Percentiles rank a stretch among this genome's conserved stretches.
These are phyloP conservation scores for Nakaseomyces nivariensis DNA, from an alignment of 1,139 yeast genomes.

Conservation along the genomic window DNA sequence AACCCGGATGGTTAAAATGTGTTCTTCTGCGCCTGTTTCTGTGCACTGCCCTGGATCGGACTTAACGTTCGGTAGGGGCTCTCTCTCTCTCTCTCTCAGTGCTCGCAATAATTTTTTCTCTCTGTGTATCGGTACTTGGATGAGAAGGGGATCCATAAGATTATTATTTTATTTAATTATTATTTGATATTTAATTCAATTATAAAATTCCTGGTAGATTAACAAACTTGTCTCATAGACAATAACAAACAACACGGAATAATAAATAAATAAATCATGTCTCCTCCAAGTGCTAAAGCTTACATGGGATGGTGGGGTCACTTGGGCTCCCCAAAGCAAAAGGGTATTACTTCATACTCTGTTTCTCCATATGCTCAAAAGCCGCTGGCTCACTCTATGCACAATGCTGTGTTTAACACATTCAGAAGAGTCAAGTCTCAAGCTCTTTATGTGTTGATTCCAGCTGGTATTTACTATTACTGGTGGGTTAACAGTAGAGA, in stretches of 20 bases:
- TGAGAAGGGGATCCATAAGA: too few species aligned
- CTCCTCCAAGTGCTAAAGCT: constrained; percentile 65
- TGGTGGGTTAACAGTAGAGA: constrained; percentile 83
- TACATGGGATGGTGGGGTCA: constrained; percentile 99
- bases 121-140: too few species aligned
- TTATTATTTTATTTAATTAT: too few species aligned
- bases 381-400: constrained; percentile 79
- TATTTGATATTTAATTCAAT: background rate
- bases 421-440: constrained; percentile 92
- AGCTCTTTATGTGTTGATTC: constrained; percentile 66
- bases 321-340: constrained; percentile 77
- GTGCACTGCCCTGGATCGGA: background rate
- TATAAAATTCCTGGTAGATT: background rate
- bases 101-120: too few species aligned
- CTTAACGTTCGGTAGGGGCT: too few species aligned
- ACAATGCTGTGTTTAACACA: constrained; percentile 84
- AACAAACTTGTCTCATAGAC: too few species aligned
- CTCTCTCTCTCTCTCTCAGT: too few species aligned
- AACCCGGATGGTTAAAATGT: background rate
- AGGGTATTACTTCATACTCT: constrained; percentile 73
- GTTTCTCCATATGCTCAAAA: constrained; percentile 91
- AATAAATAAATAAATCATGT: constrained; percentile 26
- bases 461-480: constrained; percentile 73
- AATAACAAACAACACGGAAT: background rate
- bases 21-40: background rate